These are phyloP conservation scores for Jacaranda copaia DNA, from an alignment of 257 asterid genomes.

Conservation along the genomic window DNA sequence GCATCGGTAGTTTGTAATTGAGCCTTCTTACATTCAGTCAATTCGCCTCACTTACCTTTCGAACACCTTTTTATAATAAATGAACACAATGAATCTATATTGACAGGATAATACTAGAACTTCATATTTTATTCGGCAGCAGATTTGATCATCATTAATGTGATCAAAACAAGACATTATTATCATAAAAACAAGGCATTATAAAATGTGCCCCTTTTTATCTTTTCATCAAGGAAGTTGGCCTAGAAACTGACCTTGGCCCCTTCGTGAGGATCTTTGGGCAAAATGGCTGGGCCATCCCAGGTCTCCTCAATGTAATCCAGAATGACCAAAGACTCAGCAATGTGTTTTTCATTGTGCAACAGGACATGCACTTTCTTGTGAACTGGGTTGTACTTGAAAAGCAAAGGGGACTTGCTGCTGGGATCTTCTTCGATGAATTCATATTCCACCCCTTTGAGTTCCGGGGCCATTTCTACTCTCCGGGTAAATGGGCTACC, in stretches of 20 bases:
- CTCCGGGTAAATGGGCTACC: slow-evolving; percentile 52
- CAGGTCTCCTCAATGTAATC: slow-evolving; percentile 64
- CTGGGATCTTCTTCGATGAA: slow-evolving; percentile 41
- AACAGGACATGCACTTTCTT: slow-evolving; percentile 52
- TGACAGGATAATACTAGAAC: no score
- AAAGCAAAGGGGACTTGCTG: slow-evolving; percentile 48
- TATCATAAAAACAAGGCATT: no score
- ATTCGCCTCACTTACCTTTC: no score
- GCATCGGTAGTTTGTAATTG: background rate
- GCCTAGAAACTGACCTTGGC: slow-evolving; percentile 63
- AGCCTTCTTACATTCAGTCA: slow-evolving; percentile 22
- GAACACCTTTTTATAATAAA: no score
- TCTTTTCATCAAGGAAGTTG: slow-evolving; percentile 60
- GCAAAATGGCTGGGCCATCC: slow-evolving; percentile 47
- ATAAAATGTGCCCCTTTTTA: background rate
- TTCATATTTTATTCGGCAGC: no score
- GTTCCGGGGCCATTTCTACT: slow-evolving; percentile 49
- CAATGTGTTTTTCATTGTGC: slow-evolving; percentile 55
- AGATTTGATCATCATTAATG: no score
- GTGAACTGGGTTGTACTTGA: slow-evolving; percentile 55
- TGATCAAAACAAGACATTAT: no score
- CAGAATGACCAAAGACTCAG: slow-evolving; percentile 54
- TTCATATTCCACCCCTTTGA: slow-evolving; percentile 59
- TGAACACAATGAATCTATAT: no score
- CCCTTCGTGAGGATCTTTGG: slow-evolving; percentile 50